Base-by-base conservation (phyloP, 371 early-diverging fungal genomes). In the Rhizopus sp. region DNA sequence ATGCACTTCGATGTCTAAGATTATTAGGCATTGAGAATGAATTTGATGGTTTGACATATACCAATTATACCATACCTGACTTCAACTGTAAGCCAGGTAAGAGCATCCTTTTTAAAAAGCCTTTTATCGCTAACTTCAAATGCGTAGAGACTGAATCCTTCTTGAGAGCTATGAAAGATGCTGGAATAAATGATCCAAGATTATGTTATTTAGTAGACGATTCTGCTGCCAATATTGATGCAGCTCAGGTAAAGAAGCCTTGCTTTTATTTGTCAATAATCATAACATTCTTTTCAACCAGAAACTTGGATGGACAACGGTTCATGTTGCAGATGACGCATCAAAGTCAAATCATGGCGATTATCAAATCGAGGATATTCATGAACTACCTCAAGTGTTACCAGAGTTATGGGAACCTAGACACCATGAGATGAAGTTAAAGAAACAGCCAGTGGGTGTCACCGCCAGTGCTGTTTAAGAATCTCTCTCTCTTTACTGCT, bases 201-300 rank as follows among this genome's bases (percentile, higher is more conserved):
- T 60, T 73, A 48, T 91, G 91, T 63, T 92, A 78, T 62, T 79
- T 93, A 58, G 92, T 89, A 0, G 93, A 93, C 64, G 93, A 93
- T 66, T 80, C 87, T 13, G 80, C 78, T 3, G 66, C 64, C 5
- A 93, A 93, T 59, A 74, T 89, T 3, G 80, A 85, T 40, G 82
- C 76, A 23, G 93, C 90, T 12, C 56, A 70, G 53, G 73, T 79
- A 77, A 62, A 16, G 40, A n/a, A 53, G 3, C 4, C 10, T 2
- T 4, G 17, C 7, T 23, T 41, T 4, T 7, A n/a, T 34, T 37
- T 23, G 46, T 51, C 6, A 29, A 6, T 29, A 10, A 3, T 6
- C 42, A 29, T 44, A 30, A 29, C 5, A 54, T 35, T 4, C 10
- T n/a, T 31, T 4, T 10, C 49, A 37, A 46, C 2, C 52, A 78